These are phyloP conservation scores for Haplographium delicatum DNA, from an alignment of 495 filamentous ascomycete genomes.

Conservation along the genomic window DNA sequence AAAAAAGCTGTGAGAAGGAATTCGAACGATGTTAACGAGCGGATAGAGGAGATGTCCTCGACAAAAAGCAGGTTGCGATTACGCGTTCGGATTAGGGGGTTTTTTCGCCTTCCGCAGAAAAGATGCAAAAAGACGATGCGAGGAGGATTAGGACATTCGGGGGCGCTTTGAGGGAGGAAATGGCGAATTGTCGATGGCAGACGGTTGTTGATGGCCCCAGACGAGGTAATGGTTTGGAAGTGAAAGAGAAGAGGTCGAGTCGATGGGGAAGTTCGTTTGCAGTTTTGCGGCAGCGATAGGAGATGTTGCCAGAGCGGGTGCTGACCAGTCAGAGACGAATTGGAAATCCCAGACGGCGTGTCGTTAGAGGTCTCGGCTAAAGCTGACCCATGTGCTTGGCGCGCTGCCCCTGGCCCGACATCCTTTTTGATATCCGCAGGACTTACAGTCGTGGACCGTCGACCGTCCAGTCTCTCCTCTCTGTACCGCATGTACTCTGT, in stretches of 20 bases:
- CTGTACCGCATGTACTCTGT: too few species aligned
- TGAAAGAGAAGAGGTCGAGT: conserved; percentile 5
- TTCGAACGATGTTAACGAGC: conserved; percentile 22
- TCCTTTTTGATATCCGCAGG: too few species aligned
- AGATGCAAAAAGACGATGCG: conserved; percentile 7
- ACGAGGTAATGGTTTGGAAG: conserved; percentile 1
- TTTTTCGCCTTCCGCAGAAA: conserved; percentile 14
- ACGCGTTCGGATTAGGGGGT: conserved; percentile 15
- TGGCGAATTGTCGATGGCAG: too few species aligned
- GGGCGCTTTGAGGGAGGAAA: background rate
- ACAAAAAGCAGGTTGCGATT: conserved; percentile 26
- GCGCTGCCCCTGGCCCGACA: too few species aligned
- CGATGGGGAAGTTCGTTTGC: conserved; percentile 5
- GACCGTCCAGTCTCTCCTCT: too few species aligned
- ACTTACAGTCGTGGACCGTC: too few species aligned
- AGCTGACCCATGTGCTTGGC: too few species aligned
- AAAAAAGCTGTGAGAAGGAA: conserved; percentile 10
- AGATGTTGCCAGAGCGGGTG: too few species aligned
- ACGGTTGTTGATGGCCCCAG: conserved; percentile 10
- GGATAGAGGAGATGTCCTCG: conserved; percentile 40
- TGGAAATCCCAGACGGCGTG: too few species aligned
- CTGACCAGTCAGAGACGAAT: too few species aligned
- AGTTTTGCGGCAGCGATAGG: conserved; percentile 16
- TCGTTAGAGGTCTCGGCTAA: too few species aligned
- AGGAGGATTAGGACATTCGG: conserved; percentile 15